Base-by-base conservation (phyloP, 2,329 filamentous ascomycete species). In the Tolypocladium album region DNA sequence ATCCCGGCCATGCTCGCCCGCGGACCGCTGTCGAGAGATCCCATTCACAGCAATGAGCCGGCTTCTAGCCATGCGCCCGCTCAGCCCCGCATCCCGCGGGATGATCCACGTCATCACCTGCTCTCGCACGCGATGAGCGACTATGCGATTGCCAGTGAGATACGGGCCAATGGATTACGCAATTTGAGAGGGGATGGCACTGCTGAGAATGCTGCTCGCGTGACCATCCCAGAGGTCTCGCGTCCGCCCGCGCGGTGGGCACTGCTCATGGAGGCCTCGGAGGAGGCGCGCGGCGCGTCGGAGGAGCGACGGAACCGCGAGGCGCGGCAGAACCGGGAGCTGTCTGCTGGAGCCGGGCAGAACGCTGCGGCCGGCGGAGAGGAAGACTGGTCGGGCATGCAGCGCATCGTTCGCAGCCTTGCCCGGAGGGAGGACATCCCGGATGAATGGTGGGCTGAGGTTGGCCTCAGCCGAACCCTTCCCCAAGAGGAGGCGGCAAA, bases 401-500 rank as follows among this genome's bases (percentile, higher is more conserved):
- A 89, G 65, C 80, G 81, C 57, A 88, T 95, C 55, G 79, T 94
- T 42, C 84, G 87, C 65, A 81, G 84, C 52, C 79, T 95, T 59
- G 84, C 87, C 40, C 80, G 83, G 22, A 79, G 89, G 31, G 83
- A 90, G 68, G 88, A 92, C 66, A 88, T 94, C 59, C 88, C 89
- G 0, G 89, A 94, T 62, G 86, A 90, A 64, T 92, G 88, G 85
- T 95, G 90, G 90, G 83, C 84, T 61, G 82, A 84, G 67, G 86
- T 81, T 61, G 88, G 88, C 50, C 79, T 90, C 64, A 86, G 79
- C 67, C 82, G 86, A 63, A 86, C 79, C 17, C 73, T 84, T 59
- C 68, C 69, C 42, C 69, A 66, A 56, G 70, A 70, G 47, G 70
- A 66, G 59, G 63, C 60, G 58, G 50, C 55, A 31, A 56, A 47